Evolutionary conservation across 2,329 filamentous ascomycete genomes (phyloP).

Genomic region (Aspergillus phoenicis): DNA sequence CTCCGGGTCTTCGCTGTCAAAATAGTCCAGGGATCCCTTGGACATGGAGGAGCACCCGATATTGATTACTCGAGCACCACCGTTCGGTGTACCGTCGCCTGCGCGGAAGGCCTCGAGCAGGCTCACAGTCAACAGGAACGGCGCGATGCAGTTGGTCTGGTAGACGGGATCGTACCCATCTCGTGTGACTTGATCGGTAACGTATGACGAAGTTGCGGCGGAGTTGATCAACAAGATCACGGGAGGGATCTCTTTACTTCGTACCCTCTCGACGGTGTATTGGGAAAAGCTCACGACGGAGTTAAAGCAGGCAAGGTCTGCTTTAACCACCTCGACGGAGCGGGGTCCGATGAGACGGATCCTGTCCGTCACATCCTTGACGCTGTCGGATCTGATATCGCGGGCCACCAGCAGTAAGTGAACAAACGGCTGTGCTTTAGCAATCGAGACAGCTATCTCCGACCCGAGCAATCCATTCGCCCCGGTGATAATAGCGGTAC

Average conservation of each 20-base stretch:
- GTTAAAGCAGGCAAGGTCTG: constrained; percentile 36
- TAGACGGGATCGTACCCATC: constrained; percentile 42
- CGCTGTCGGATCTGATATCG: constrained; percentile 33
- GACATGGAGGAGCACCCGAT: constrained; percentile 38
- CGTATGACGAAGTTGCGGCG: constrained; percentile 37
- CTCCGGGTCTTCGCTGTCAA: constrained; percentile 29
- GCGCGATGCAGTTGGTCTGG: constrained; percentile 41
- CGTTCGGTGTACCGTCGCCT: constrained; percentile 33
- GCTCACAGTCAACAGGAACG: constrained; percentile 39
- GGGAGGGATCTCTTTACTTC: constrained; percentile 38
- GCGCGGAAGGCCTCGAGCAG: constrained; percentile 41
- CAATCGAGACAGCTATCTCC: constrained; percentile 40
- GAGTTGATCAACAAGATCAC: constrained; percentile 37
- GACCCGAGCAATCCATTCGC: constrained; percentile 39
- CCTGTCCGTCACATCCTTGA: constrained; percentile 29
- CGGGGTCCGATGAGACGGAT: constrained; percentile 38
- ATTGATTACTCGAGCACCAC: constrained; percentile 39
- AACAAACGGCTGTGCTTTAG: constrained; percentile 39
- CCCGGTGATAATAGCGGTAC: constrained; percentile 42
- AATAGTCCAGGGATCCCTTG: constrained; percentile 36
- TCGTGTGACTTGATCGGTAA: constrained; percentile 33
- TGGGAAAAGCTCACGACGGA: constrained; percentile 36
- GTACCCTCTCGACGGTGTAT: constrained; percentile 37
- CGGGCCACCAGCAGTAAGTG: constrained; percentile 38
- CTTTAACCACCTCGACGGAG: constrained; percentile 35